Percentiles rank a stretch among this genome's conserved stretches.
Conservation (phyloP, 129 eudicot species). For the Escallonia rubra region DNA sequence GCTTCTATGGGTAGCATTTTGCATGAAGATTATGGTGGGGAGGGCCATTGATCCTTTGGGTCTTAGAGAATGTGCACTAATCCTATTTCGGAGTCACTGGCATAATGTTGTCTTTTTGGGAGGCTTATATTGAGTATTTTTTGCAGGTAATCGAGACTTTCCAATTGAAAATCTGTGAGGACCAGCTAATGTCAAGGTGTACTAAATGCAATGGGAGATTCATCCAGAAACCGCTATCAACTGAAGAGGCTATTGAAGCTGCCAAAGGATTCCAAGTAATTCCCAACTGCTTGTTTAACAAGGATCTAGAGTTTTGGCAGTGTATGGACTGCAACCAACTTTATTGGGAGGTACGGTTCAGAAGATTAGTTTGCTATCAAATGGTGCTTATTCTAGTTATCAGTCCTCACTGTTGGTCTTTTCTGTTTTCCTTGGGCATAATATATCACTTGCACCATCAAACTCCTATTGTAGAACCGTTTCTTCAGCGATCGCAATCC, state of each 20-base stretch:
- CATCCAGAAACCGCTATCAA: slow-evolving; percentile 85
- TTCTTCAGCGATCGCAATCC: not conserved
- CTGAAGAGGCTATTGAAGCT: slow-evolving; percentile 91
- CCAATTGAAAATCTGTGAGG: slow-evolving; percentile 65
- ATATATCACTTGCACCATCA: not conserved
- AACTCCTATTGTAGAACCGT: not conserved
- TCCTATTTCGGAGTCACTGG: not conserved
- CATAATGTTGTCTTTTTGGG: slow-evolving; percentile 2
- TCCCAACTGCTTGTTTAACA: slow-evolving; percentile 81
- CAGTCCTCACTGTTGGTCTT: not conserved
- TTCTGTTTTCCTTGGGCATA: not conserved
- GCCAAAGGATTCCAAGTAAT: slow-evolving; percentile 94
- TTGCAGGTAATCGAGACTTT: slow-evolving; percentile 82
- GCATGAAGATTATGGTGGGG: too few species aligned
- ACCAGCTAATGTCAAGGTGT: slow-evolving; percentile 92
- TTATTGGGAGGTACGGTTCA: slow-evolving; percentile 81
- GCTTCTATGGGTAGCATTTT: too few species aligned
- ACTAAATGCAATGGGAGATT: slow-evolving; percentile 92
- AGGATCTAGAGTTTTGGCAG: slow-evolving; percentile 89
- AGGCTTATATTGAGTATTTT: slow-evolving; percentile 3
- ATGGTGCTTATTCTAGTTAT: not conserved
- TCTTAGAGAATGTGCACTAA: too few species aligned
- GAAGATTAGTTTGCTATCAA: not conserved
- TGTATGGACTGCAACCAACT: slow-evolving; percentile 95
- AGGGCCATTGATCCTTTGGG: too few species aligned